Conservation (phyloP, 495 filamentous ascomycete species). For the Aspergillus asperescens region DNA sequence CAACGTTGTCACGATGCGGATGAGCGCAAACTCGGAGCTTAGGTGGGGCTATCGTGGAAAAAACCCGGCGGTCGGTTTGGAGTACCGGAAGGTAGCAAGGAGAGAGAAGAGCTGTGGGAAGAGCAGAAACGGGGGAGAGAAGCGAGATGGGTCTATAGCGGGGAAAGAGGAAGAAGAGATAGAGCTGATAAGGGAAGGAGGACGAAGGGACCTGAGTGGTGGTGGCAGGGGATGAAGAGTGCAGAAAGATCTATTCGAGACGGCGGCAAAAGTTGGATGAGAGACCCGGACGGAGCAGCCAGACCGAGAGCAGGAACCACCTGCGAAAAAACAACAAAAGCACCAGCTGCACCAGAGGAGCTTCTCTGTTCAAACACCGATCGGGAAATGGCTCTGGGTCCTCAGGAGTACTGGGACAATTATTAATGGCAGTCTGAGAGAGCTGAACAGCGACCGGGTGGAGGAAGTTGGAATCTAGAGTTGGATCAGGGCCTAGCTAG, state of each 20-base stretch:
- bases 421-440: not conserved
- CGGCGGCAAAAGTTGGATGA: conserved; percentile 6
- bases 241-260: conserved; percentile 4
- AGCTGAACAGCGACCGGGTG: not conserved
- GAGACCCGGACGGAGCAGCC: conserved; percentile 1
- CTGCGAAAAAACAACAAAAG: not conserved
- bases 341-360: not conserved
- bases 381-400: not conserved
- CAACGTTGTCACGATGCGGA: conserved; percentile 8
- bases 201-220: not conserved
- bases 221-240: not conserved
- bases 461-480: conserved; percentile 2
- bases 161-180: conserved; percentile 10
- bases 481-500: not conserved
- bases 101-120: not conserved
- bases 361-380: conserved; percentile 1
- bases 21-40: conserved; percentile 18
- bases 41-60: conserved; percentile 27
- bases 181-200: conserved; percentile 4
- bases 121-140: conserved; percentile 5
- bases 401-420: not conserved
- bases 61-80: conserved; percentile 17
- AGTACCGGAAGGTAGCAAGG: conserved; percentile 9
- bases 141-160: not conserved
- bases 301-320: not conserved